A percentile compares a stretch with the other conserved stretches of the same genome.
phyloP scores from a whole-genome alignment of 2,329 filamentous ascomycete genomes.

The Raffaelea ambrosiae region DNA sequence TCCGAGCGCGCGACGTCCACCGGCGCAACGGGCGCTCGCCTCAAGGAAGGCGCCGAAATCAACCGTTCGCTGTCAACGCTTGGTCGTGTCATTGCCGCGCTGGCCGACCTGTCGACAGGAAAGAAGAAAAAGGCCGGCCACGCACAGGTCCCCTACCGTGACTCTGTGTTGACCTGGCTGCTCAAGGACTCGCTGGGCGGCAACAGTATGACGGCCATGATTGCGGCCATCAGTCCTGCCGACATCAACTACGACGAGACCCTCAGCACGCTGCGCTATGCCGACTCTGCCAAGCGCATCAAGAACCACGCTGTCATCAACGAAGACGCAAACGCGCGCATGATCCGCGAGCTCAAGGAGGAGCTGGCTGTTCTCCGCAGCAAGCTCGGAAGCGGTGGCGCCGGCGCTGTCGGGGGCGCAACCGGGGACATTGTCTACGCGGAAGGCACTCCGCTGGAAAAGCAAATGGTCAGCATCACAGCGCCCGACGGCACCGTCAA shows the following conservation, averaged over 20 bases:
- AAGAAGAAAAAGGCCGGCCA: conserved; percentile 67
- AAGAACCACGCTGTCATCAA: conserved; percentile 99
- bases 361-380: conserved; percentile 78
- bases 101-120: conserved; percentile 81
- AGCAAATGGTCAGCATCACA: conserved; percentile 94
- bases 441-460: conserved; percentile 82
- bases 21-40: conserved; percentile 83
- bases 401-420: conserved; percentile 31
- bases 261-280: conserved; percentile 87
- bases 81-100: conserved; percentile 90
- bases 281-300: conserved; percentile 95
- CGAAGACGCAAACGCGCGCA: conserved; percentile 95
- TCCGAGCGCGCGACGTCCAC: conserved; percentile 97
- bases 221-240: conserved; percentile 93
- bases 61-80: conserved; percentile 94
- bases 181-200: conserved; percentile 94
- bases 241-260: conserved; percentile 99
- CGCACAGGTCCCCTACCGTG: conserved; percentile 85
- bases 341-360: conserved; percentile 97
- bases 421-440: conserved; percentile 78
- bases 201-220: conserved; percentile 99
- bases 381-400: conserved; percentile 59
- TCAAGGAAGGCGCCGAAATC: conserved; percentile 98
- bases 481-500: conserved; percentile 77
- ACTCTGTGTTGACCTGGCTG: conserved; percentile 93